These are phyloP conservation scores for Cyclocybe cylindracea DNA, from an alignment of 768 basidiomycete genomes.

Conservation along the genomic window DNA sequence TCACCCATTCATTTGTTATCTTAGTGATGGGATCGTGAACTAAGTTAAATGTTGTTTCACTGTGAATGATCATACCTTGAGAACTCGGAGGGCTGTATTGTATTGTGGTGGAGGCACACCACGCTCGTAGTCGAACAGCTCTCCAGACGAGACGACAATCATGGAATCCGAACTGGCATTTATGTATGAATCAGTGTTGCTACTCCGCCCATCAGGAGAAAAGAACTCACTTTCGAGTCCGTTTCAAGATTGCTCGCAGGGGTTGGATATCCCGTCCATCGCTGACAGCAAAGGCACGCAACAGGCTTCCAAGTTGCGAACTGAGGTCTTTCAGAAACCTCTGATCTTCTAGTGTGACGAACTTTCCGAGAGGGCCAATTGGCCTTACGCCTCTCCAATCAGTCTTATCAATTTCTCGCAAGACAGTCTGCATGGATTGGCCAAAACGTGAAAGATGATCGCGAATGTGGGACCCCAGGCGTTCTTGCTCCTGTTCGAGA, in stretches of 20 bases:
- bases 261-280: not conserved
- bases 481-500: not conserved
- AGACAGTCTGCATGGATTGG: not conserved
- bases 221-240: constrained; percentile 1
- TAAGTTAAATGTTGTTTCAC: too few species aligned
- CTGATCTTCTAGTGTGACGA: not conserved
- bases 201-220: not conserved
- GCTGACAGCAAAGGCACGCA: not conserved
- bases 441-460: constrained; percentile 2
- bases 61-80: not conserved
- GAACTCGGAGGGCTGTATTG: not conserved
- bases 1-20: constrained; percentile 1
- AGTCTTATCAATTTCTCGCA: not conserved
- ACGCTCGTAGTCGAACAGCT: constrained; percentile 2
- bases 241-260: not conserved
- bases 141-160: constrained; percentile 1
- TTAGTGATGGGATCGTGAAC: not conserved
- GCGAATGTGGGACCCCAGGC: not conserved
- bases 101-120: constrained; percentile 2
- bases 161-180: not conserved
- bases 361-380: constrained; percentile 2
- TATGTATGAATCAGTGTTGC: not conserved
- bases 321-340: not conserved
- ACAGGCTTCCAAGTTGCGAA: not conserved
- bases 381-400: constrained; percentile 1